Percentiles rank a stretch among this genome's conserved stretches.
phyloP scores from a whole-genome alignment of 371 early-diverging fungal species.

The Polyrhizophydium stewartii region DNA sequence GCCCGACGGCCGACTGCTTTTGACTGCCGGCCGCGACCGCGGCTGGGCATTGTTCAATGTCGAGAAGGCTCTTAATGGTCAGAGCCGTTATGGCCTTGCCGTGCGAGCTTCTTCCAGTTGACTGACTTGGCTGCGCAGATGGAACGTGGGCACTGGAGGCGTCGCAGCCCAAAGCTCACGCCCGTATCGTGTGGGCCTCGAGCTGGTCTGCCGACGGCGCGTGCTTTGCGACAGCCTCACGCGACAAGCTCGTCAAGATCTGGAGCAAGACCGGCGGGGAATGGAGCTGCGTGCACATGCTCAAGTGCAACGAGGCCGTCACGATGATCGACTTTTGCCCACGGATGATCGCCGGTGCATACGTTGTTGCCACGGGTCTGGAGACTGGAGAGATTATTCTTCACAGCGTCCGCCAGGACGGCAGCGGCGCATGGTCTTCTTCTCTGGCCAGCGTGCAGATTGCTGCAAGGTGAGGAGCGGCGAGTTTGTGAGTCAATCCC shows the following conservation, averaged over 20 bases:
- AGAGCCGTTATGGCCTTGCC: background rate
- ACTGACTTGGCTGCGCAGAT: background rate
- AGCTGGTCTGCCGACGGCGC: conserved; percentile 74
- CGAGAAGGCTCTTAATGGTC: conserved; percentile 7
- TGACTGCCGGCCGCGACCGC: conserved; percentile 89
- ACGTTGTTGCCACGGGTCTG: background rate
- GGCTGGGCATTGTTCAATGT: conserved; percentile 72
- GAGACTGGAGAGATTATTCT: conserved; percentile 3
- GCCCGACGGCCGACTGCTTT: conserved; percentile 61
- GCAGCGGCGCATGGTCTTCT: no score
- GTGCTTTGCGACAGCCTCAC: conserved; percentile 85
- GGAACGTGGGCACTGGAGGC: conserved; percentile 35
- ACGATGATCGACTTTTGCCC: conserved; percentile 70
- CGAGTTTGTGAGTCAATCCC: no score
- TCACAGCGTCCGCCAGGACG: no score
- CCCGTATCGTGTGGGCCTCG: conserved; percentile 93
- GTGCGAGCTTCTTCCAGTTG: background rate
- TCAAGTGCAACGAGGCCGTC: conserved; percentile 70
- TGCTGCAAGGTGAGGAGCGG: no score
- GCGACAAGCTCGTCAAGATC: conserved; percentile 74
- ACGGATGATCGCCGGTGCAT: background rate
- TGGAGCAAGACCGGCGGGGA: background rate
- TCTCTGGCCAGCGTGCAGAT: no score
- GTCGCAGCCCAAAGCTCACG: conserved; percentile 72
- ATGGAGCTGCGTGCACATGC: conserved; percentile 38